Conservation (phyloP, 2,329 filamentous ascomycete species). For the Chalaropsis thielavioides region DNA sequence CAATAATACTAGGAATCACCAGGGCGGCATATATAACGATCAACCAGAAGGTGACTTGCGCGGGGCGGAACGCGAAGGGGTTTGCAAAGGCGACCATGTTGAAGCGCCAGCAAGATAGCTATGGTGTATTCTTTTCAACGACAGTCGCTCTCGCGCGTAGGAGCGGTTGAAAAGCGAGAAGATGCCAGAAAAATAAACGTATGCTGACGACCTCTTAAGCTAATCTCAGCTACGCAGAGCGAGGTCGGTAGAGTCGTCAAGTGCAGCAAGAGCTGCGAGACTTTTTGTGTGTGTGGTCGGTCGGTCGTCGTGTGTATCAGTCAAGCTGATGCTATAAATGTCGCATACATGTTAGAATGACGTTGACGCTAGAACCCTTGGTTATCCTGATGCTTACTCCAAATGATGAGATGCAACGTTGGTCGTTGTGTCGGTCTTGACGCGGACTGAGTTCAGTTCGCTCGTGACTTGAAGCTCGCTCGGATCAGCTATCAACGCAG, state of each 20-base stretch:
- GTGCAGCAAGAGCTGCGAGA: neutral
- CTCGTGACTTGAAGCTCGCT: neutral
- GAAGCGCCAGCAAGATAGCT: neutral
- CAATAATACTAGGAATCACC: constrained; percentile 53
- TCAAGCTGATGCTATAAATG: neutral
- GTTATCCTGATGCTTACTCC: neutral
- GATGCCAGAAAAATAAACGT: no score
- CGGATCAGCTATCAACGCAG: neutral
- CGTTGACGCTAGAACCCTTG: neutral
- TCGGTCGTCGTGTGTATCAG: neutral
- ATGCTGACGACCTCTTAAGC: neutral
- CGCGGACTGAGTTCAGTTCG: neutral
- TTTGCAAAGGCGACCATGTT: constrained; percentile 25
- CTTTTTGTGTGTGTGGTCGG: neutral
- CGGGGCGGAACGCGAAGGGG: constrained; percentile 62
- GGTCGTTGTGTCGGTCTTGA: neutral
- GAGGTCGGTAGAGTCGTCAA: neutral
- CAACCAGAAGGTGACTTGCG: constrained; percentile 69
- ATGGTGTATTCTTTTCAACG: neutral
- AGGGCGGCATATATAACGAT: constrained; percentile 64
- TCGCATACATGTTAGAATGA: neutral
- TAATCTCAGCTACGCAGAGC: neutral
- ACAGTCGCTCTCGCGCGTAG: neutral
- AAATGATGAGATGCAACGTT: neutral
- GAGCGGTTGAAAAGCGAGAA: neutral